Evolutionary conservation across 1,284 basidiomycete genomes (phyloP), one percentile per base, ranked within the genome.

Genomic region (Ganoderma boninense): DNA sequence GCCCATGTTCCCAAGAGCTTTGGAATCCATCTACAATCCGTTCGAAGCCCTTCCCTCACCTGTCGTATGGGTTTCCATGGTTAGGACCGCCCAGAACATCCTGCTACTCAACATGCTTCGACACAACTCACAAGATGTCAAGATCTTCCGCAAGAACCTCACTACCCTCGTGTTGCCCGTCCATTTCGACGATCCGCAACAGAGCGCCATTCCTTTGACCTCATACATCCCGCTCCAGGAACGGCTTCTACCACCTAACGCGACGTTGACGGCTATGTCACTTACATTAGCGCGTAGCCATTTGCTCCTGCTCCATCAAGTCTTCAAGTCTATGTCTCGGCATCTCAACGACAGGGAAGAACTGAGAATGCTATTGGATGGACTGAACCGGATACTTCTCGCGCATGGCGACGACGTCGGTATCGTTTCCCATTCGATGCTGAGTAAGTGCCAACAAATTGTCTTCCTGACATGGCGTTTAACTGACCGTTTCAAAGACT

Each of bases 281-380:
- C 77, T 91, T 65, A 84, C 88, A 54, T 80, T 95, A 38, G 87
- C 91, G 1, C 85, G 92, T 26, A 94, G 92, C 69, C 90, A 95
- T 81, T 78, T 95, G 44, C 82, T 93, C 8, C 82, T 95, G 40
- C 84, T 92, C n/a, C 87, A 87, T 4, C 90, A 92, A 74, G 84
- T 94, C 10, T 94, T 95, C 77, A 85, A 89, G 20, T 90, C 87
- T 2, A 87, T 95, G 84, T 90, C 92, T n/a, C 84, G 92, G 32
- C 92, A 94, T 80, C 84, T 94, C 69, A 94, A 88, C 75, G 92
- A 94, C 75, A 85, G 91, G n/a, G 86, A 86, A 49, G 94, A 95
- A 75, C 81, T 95, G 26, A 87, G 88, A 1, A 80, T 90, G 54
- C 86, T 94, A 32, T 80, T 94, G 44, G 90, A 93, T 76, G 92